Evolutionary conservation across 192 early-diverging fungal genomes (phyloP).

Genomic region (Coemansia sp.): DNA sequence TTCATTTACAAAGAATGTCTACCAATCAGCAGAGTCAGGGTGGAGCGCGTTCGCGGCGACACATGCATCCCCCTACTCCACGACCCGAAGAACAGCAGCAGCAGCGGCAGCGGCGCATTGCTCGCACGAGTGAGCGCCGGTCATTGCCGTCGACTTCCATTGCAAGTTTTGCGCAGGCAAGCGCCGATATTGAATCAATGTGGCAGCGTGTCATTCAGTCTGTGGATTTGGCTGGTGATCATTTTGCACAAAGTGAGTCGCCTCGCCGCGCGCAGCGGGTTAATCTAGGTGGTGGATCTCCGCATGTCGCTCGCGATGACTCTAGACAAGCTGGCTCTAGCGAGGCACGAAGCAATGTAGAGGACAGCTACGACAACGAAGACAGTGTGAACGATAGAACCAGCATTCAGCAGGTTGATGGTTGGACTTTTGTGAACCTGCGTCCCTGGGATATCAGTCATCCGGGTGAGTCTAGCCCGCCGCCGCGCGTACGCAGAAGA

Average conservation of each 20-base stretch:
- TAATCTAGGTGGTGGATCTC: neutral
- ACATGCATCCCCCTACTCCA: neutral
- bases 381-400: neutral
- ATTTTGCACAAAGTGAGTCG: neutral
- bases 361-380: conserved; percentile 1
- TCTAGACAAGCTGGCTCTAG: neutral
- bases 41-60: neutral
- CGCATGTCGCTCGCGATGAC: neutral
- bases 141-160: neutral
- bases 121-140: neutral
- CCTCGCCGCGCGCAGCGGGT: conserved; percentile 7
- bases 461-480: neutral
- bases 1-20: neutral
- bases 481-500: conserved; percentile 8
- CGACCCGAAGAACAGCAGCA: neutral
- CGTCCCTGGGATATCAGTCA: conserved; percentile 7
- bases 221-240: neutral
- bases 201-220: conserved; percentile 22
- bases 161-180: conserved; percentile 5
- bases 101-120: conserved; percentile 1
- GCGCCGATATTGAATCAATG: conserved; percentile 15
- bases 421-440: conserved; percentile 36
- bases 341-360: neutral
- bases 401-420: conserved; percentile 13
- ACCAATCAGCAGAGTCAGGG: neutral